Base-by-base conservation (phyloP, 2,329 filamentous ascomycete species). In the Rhynchosporium graminicola region DNA sequence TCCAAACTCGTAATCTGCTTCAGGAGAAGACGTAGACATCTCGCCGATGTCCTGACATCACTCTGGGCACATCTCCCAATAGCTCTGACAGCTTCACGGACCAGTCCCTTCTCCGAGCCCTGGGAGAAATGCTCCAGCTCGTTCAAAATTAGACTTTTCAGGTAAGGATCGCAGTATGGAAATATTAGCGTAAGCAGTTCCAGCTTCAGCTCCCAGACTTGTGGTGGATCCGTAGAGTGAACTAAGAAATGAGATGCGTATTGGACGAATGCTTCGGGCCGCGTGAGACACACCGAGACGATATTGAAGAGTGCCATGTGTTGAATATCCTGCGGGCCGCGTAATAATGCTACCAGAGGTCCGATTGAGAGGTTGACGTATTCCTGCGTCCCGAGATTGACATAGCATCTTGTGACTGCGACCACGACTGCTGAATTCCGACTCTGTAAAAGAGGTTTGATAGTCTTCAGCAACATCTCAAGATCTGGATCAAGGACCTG, bases 71-170 rank as follows among this genome's bases (percentile, higher is more conserved):
- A 99, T 45, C 95, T 86, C 1, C 95, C 95, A 69, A 99, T 96
- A 5, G 95, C 94, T 29, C 92, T 85, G 3, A 99, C 94, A 43
- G 92, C 91, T 74, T 97, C 94, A 31, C 90, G 87, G 36, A 97
- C 91, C 10, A 98, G 81, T 0, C 87, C 83, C 65, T 89, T 87
- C 74, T 97, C 88, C 12, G 85, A 78, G 75, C 85, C 87, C 63
- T 88, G 86, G 0, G 91, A 92, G 75, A 98, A 98, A 77, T 98
- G 94, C 72, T 97, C 93, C 5, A 99, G 82, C 74, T 99, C 95
- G 68, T 90, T 93, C 57, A 99, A 82, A 51, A 98, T 91, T 6
- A 99, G 82, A 61, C 90, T 90, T 75, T 97, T 96, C 63, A 90
- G 80, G 63, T 91, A 87, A 9, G 84, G 75, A 5, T 88, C 87